Evolutionary conservation across 257 asterid species (phyloP), one percentile per base, ranked within the genome.

Genomic region (Lantana camara): DNA sequence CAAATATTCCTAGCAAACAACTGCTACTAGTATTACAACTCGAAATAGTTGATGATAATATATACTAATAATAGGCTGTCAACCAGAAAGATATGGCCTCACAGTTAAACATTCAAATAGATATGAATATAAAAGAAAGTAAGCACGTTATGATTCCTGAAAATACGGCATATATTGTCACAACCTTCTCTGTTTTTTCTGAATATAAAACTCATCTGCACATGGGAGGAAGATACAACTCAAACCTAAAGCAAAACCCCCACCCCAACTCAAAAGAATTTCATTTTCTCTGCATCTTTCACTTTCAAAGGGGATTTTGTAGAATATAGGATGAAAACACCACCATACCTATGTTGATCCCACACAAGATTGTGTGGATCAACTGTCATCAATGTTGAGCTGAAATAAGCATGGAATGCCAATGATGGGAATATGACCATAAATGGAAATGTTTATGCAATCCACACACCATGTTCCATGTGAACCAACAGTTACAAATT

Each of bases 201-300:
- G 62, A 75, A 27, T 72, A 73, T 72, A 69, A 67, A 83, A 55
- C 27, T 62, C 60, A 57, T 51, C 46, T 3, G 86, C 83, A 83
- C 87, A 83, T 83, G 90, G 84, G 70, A 70, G 75, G 79, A 78
- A 68, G 76, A 73, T 80, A 69, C 73, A 67, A 56, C 41, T 70
- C 67, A 55, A 56, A 73, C 1, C 40, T 27, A 27, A 27, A 27
- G 5, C 5, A 32, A 62, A 77, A 66, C 41, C 44, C n/a, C n/a
- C n/a, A n/a, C n/a, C 41, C 21, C 72, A 59, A 30, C 35, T 30
- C n/a, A 7, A 9, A 41, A 41, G 15, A 41, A 41, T 1, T 44
- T n/a, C 30, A 30, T 48, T 63, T 49, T 62, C 61, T 20, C 20
- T 44, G 21, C 21, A 22, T 4, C 68, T 68, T 66, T 73, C 80